These are phyloP conservation scores for Fusarium anguioides DNA, from an alignment of 2,329 filamentous ascomycete species.

Conservation along the genomic window DNA sequence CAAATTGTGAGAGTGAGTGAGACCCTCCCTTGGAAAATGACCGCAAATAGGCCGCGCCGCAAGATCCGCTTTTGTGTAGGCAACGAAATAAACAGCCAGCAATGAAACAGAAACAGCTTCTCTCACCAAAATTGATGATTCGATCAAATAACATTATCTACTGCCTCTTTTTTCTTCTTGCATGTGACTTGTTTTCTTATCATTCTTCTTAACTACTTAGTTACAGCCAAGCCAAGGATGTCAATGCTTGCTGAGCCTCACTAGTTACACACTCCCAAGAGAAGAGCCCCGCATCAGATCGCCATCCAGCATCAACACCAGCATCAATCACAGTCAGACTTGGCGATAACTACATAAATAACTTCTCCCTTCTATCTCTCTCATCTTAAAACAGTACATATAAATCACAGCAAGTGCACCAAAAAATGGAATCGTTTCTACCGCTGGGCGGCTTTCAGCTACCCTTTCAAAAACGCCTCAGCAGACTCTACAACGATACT, in stretches of 20 bases:
- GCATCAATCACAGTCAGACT: conserved; percentile 20
- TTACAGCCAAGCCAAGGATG: background rate
- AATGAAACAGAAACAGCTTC: no score
- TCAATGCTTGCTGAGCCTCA: conserved; percentile 31
- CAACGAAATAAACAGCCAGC: conserved; percentile 45
- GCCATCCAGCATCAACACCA: conserved; percentile 21
- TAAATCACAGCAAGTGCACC: background rate
- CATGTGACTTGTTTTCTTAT: conserved; percentile 16
- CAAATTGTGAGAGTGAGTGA: conserved; percentile 27
- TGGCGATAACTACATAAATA: background rate
- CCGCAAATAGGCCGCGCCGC: conserved; percentile 43
- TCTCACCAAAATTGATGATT: conserved; percentile 39
- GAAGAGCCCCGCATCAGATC: conserved; percentile 31
- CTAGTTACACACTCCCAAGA: conserved; percentile 13
- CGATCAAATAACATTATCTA: background rate
- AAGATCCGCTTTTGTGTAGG: conserved; percentile 47
- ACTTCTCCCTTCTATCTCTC: background rate
- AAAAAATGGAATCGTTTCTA: conserved; percentile 64
- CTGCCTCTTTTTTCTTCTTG: background rate
- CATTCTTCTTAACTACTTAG: background rate
- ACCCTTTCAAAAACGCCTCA: conserved; percentile 72
- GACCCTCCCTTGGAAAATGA: conserved; percentile 37
- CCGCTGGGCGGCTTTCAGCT: conserved; percentile 64
- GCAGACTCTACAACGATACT: conserved; percentile 82
- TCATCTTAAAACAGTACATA: background rate